Evolutionary conservation across 2,329 filamentous ascomycete genomes (phyloP).

Genomic region (Fusarium solani-melongenae): DNA sequence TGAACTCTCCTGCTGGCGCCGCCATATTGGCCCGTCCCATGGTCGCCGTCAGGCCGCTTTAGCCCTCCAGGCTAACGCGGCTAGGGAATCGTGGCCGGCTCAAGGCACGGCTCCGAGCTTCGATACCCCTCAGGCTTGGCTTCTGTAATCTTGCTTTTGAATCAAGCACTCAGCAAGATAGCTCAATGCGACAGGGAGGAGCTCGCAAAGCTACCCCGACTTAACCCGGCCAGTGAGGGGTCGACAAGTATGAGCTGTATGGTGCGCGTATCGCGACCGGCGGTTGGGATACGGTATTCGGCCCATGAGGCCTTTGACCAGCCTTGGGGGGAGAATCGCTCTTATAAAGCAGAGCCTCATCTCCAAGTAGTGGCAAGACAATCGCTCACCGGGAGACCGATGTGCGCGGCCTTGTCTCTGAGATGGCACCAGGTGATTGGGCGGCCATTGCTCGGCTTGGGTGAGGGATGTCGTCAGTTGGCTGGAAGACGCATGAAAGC

Average conservation of each 20-base stretch:
- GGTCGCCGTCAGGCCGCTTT: slow-evolving; percentile 27
- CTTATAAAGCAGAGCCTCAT: slow-evolving; percentile 33
- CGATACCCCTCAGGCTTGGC: slow-evolving; percentile 12
- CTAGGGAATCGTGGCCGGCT: slow-evolving; percentile 6
- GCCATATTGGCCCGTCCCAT: slow-evolving; percentile 27
- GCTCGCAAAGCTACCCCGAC: slow-evolving; percentile 14
- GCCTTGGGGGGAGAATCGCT: not conserved
- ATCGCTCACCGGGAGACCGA: slow-evolving; percentile 15
- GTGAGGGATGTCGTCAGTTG: slow-evolving; percentile 24
- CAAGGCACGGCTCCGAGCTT: slow-evolving; percentile 9
- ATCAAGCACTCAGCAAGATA: slow-evolving; percentile 2
- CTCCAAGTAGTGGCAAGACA: slow-evolving; percentile 2
- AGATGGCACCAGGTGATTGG: slow-evolving; percentile 30
- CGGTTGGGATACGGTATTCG: slow-evolving; percentile 13
- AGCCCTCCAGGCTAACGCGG: slow-evolving; percentile 30
- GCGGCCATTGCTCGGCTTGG: slow-evolving; percentile 18
- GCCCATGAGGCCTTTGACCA: slow-evolving; percentile 8
- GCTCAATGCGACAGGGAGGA: slow-evolving; percentile 10
- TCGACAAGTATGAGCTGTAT: slow-evolving; percentile 27
- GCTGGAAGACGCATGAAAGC: slow-evolving; percentile 30
- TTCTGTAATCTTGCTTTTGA: slow-evolving; percentile 23
- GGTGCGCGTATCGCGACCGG: slow-evolving; percentile 17
- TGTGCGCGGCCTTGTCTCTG: slow-evolving; percentile 13
- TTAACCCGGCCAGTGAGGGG: slow-evolving; percentile 26
- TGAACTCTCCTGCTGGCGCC: slow-evolving; percentile 17